Conservation (phyloP, 495 filamentous ascomycete genomes). For the Acidiella bohemica region DNA sequence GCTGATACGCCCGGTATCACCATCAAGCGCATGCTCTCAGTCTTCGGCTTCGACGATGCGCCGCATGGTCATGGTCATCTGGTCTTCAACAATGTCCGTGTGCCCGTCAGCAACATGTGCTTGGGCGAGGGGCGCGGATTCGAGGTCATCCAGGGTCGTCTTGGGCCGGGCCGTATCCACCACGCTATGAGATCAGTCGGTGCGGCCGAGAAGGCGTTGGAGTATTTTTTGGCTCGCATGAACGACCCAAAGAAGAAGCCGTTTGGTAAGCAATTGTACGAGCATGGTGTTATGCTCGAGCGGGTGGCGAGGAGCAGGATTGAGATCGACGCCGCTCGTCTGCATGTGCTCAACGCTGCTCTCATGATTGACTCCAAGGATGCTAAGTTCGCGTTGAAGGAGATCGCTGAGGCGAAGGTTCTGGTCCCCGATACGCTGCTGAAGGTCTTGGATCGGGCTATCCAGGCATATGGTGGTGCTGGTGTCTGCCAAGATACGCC, state of each 20-base stretch:
- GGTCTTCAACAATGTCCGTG: slow-evolving; percentile 32
- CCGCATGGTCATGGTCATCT: slow-evolving; percentile 35
- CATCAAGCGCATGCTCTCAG: slow-evolving; percentile 34
- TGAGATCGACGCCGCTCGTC: slow-evolving; percentile 32
- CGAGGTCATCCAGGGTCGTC: slow-evolving; percentile 35
- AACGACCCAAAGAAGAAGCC: slow-evolving; percentile 33
- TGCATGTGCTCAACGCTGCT: slow-evolving; percentile 31
- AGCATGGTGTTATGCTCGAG: slow-evolving; percentile 34
- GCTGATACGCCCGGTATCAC: slow-evolving; percentile 30
- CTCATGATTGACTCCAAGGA: slow-evolving; percentile 31
- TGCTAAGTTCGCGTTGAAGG: slow-evolving; percentile 33
- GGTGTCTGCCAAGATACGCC: slow-evolving; percentile 29
- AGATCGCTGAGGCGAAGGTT: slow-evolving; percentile 34
- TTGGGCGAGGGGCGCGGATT: slow-evolving; percentile 32
- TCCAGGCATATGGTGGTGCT: slow-evolving; percentile 32
- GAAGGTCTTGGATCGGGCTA: slow-evolving; percentile 29
- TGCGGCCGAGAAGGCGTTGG: slow-evolving; percentile 32
- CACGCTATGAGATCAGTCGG: slow-evolving; percentile 34
- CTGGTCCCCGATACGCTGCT: slow-evolving; percentile 27
- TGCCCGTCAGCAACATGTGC: slow-evolving; percentile 29
- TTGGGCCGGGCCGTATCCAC: slow-evolving; percentile 34
- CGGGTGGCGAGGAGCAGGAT: slow-evolving; percentile 28
- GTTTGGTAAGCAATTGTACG: slow-evolving; percentile 29
- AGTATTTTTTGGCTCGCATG: slow-evolving; percentile 30
- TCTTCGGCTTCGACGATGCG: slow-evolving; percentile 34